Evolutionary conservation across 1,284 basidiomycete genomes (phyloP), one percentile per base, ranked within the genome.

Genomic region (Melanopsichium pennsylvanicum): DNA sequence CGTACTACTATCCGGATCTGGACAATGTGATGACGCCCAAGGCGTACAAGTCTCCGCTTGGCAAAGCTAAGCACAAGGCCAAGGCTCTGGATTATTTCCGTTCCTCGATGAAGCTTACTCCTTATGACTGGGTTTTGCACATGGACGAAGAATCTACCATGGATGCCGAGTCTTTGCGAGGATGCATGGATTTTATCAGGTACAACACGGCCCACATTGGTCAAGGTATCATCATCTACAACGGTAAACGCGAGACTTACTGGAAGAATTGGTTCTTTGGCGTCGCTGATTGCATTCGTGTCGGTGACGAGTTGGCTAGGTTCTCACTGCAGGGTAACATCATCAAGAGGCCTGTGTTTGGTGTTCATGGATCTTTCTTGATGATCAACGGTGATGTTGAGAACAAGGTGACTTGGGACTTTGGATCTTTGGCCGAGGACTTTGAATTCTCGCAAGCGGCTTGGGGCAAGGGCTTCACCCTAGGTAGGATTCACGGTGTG

Each of bases 181-280:
- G 82, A 46, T 82, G 81, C 70, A 70, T 83, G 36, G 82, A 83
- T 52, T 82, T 83, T 44, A 79, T 83, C 39, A 76, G 82, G 26
- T 67, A 75, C 75, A 82, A 81, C 22, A 75, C 78, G n/a, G 81
- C 81, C 31, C 81, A 83, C 59, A 82, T 82, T 56, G 82, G 82
- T 27, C 82, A 83, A 72, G 82, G 82, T 36, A 83, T 83, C 58
- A 83, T 83, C 45, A 72, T 82, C 33, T 83, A 83, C 74, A 83
- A 83, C 63, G 82, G 82, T 26, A 61, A 72, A 43, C 38, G 62
- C 15, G 80, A 81, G 74, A 80, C 81, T 13, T 83, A 81, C 69
- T 82, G 81, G 81, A 78, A 78, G 61, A 82, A 82, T 67, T 83
- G 82, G 82, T 82, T 81, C 74, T 83, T 83, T 48, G 81, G 81